These are phyloP conservation scores for Botrytis hyacinthi DNA, from an alignment of 2,329 filamentous ascomycete genomes.

Conservation along the genomic window DNA sequence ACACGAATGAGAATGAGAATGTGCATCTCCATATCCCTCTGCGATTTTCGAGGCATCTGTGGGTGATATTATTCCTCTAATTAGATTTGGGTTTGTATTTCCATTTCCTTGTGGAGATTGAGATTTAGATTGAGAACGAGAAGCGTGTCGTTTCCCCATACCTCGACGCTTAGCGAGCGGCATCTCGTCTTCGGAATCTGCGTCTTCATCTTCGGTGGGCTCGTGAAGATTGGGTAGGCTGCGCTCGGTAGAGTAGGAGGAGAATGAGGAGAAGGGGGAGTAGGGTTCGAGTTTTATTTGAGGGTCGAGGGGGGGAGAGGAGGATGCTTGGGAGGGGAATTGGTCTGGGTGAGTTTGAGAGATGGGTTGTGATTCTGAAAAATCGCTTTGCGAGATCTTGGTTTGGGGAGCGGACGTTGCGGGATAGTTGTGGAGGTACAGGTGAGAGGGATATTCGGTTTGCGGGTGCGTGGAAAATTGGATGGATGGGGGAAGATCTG, in stretches of 20 bases:
- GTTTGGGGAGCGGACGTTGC: too few species aligned
- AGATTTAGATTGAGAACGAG: too few species aligned
- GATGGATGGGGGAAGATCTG: background rate
- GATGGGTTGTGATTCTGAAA: background rate
- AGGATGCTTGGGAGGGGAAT: background rate
- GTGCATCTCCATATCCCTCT: background rate
- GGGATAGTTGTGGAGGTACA: background rate
- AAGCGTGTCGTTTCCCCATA: background rate
- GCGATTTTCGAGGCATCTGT: background rate
- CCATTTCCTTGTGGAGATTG: background rate
- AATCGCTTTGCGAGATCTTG: too few species aligned
- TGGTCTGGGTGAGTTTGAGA: background rate
- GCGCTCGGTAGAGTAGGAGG: background rate
- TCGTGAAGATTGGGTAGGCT: background rate
- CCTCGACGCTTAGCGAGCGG: conserved; percentile 30
- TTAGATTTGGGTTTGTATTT: background rate
- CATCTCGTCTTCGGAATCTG: conserved; percentile 32
- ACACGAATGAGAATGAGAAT: background rate
- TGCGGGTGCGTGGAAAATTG: background rate
- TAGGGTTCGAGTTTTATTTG: background rate
- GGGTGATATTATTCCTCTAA: background rate
- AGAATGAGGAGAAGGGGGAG: background rate
- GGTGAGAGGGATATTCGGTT: background rate
- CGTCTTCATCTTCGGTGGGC: background rate
- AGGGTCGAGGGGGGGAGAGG: background rate